Conservation (phyloP, 805 yeast species). For the Starmerella bombicola region DNA sequence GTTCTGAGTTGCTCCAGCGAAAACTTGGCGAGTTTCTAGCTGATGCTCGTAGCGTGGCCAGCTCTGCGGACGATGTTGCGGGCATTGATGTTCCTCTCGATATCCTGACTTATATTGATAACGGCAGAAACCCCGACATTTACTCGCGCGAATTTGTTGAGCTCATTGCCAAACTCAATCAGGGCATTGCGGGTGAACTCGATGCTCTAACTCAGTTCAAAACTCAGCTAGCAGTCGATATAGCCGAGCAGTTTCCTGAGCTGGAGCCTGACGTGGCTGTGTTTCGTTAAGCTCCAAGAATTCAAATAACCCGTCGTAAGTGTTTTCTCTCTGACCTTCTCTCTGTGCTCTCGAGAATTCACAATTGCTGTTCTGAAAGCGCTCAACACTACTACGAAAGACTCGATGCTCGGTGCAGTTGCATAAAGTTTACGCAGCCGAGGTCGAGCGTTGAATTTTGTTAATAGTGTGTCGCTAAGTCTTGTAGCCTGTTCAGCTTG, state of each 20-base stretch:
- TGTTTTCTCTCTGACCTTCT: too few species aligned
- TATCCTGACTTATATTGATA: constrained; percentile 83
- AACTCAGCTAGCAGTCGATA: constrained; percentile 53
- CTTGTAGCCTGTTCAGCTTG: too few species aligned
- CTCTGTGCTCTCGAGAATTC: too few species aligned
- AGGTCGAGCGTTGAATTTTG: too few species aligned
- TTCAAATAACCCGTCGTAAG: too few species aligned
- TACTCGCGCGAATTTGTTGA: constrained; percentile 95
- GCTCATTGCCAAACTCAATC: constrained; percentile 80
- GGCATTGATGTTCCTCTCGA: constrained; percentile 45
- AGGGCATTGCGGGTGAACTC: constrained; percentile 75
- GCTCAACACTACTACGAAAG: too few species aligned
- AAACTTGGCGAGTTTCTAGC: constrained; percentile 16
- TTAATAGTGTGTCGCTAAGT: too few species aligned
- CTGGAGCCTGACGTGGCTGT: constrained; percentile 44
- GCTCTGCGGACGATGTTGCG: constrained; percentile 13
- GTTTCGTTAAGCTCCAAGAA: too few species aligned
- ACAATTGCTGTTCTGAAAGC: too few species aligned
- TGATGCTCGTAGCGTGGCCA: constrained; percentile 17
- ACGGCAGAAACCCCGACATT: constrained; percentile 93
- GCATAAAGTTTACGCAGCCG: too few species aligned
- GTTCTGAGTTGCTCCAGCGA: constrained; percentile 43
- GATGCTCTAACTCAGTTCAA: constrained; percentile 50
- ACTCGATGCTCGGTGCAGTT: too few species aligned
- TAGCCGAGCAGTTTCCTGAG: constrained; percentile 70